phyloP scores from a whole-genome alignment of 2,329 filamentous ascomycete genomes.

The Sarocladium strictum region DNA sequence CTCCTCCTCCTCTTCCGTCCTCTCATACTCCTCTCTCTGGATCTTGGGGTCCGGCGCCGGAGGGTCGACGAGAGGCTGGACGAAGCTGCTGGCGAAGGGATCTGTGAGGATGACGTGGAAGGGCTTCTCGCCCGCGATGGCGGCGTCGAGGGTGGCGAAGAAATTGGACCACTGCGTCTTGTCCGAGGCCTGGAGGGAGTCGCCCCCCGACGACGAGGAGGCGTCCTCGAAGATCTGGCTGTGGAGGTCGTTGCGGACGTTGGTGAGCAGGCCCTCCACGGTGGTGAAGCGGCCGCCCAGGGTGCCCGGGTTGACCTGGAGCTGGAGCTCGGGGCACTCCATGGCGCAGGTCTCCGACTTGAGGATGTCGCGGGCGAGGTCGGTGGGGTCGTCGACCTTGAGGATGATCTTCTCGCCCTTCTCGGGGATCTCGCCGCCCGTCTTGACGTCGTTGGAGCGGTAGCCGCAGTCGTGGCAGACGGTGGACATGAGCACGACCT shows the following conservation, averaged over 20 bases:
- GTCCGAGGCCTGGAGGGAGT: constrained; percentile 64
- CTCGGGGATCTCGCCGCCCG: constrained; percentile 83
- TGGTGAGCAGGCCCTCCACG: constrained; percentile 85
- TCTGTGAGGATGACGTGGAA: constrained; percentile 84
- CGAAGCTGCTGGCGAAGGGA: constrained; percentile 86
- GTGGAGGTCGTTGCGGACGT: constrained; percentile 85
- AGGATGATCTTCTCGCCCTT: constrained; percentile 81
- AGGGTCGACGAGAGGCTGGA: constrained; percentile 82
- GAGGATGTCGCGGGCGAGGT: constrained; percentile 87
- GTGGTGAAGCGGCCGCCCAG: constrained; percentile 96
- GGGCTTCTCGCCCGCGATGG: constrained; percentile 71
- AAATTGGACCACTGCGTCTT: constrained; percentile 74
- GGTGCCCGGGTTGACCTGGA: constrained; percentile 87
- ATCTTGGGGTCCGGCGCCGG: constrained; percentile 69
- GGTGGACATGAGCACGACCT: constrained; percentile 93
- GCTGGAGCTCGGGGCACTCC: constrained; percentile 77
- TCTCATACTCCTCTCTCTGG: constrained; percentile 71
- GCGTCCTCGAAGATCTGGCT: constrained; percentile 77
- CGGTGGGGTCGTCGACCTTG: constrained; percentile 59
- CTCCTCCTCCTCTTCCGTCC: constrained; percentile 89
- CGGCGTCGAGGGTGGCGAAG: constrained; percentile 68
- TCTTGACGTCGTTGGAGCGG: constrained; percentile 95
- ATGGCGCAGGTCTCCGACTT: constrained; percentile 92
- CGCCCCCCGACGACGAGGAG: constrained; percentile 54
- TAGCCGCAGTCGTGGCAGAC: constrained; percentile 90